Conservation (phyloP, 345 rosid genomes). For the Kandelia obovata region DNA sequence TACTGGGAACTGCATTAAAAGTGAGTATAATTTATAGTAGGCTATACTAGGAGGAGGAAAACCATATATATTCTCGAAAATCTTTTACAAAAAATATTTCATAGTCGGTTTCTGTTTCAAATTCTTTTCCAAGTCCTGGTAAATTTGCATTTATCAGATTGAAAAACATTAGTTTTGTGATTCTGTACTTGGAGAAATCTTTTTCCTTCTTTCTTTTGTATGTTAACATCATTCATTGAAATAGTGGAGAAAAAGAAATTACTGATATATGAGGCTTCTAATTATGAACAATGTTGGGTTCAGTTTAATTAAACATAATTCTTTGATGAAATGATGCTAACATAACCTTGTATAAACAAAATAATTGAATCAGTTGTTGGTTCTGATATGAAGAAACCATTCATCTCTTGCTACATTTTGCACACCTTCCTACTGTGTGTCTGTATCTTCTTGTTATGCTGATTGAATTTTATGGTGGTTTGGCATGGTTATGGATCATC, state of each 20-base stretch:
- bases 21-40: slow-evolving; percentile 28
- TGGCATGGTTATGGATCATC: background rate
- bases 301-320: no score
- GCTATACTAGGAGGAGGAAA: background rate
- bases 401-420: background rate
- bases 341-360: background rate
- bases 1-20: slow-evolving; percentile 67
- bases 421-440: background rate
- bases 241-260: no score
- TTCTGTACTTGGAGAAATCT: no score
- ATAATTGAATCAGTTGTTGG: background rate
- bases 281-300: no score
- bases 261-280: no score
- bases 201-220: no score
- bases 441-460: background rate
- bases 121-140: no score
- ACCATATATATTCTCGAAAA: background rate
- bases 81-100: background rate
- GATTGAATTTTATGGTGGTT: background rate
- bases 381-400: background rate
- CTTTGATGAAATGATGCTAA: no score
- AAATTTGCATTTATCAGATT: no score
- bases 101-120: background rate
- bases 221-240: no score
- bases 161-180: no score